phyloP scores from a whole-genome alignment of 352 stramenopile species.

The Saprolegnia parasitica region DNA sequence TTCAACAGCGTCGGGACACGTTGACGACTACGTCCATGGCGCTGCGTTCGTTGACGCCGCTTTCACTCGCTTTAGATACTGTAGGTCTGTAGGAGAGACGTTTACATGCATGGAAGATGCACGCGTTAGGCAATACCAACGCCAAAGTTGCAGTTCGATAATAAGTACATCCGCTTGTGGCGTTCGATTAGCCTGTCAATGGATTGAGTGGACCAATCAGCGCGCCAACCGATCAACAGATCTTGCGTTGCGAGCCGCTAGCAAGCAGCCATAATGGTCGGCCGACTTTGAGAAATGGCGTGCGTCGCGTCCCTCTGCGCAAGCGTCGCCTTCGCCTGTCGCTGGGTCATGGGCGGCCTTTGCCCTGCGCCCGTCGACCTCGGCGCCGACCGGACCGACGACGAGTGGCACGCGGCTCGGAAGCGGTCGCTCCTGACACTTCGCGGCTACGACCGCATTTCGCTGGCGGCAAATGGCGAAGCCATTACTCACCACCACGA shows the following conservation, averaged over 20 bases:
- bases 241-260: not conserved
- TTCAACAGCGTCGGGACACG: not conserved
- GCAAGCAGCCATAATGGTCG: not conserved
- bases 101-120: too few species aligned
- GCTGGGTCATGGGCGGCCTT: slow-evolving; percentile 19
- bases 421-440: slow-evolving; percentile 19
- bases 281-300: not conserved
- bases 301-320: slow-evolving; percentile 6
- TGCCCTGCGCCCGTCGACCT: slow-evolving; percentile 15
- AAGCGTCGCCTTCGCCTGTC: slow-evolving; percentile 8
- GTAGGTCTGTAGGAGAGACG: too few species aligned
- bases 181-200: too few species aligned
- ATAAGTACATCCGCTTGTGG: too few species aligned
- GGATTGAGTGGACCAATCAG: too few species aligned
- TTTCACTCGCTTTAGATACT: too few species aligned
- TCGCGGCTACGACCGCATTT: slow-evolving; percentile 8
- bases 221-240: not conserved
- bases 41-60: too few species aligned
- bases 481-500: not conserved
- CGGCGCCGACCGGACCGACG: not conserved
- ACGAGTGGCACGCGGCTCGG: not conserved
- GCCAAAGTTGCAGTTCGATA: not conserved
- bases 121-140: too few species aligned
- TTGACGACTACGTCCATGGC: too few species aligned
- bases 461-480: not conserved